Conservation (phyloP, 352 stramenopile species). For the Pythium utonaiense region DNA sequence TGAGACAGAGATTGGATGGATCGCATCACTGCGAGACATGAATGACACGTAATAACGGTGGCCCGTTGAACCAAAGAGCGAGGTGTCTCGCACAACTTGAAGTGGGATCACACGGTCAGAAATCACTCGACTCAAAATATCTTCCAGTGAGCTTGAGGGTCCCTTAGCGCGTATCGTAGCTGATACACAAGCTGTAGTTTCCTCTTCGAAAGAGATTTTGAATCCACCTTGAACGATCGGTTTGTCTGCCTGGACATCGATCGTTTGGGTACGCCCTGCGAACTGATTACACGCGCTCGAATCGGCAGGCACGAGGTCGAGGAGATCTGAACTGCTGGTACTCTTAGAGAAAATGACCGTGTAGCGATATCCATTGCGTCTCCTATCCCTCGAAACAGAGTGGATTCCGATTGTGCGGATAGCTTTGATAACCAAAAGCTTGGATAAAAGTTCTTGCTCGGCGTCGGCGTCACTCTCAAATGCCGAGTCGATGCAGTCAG, state of each 20-base stretch:
- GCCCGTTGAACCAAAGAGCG: slow-evolving; percentile 25
- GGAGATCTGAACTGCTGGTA: slow-evolving; percentile 40
- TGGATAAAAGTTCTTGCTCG: slow-evolving; percentile 36
- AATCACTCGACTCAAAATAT: slow-evolving; percentile 32
- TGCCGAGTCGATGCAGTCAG: slow-evolving; percentile 49
- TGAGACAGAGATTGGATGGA: slow-evolving; percentile 25
- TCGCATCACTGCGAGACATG: slow-evolving; percentile 32
- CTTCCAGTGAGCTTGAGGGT: slow-evolving; percentile 33
- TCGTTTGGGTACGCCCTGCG: slow-evolving; percentile 50
- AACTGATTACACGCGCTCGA: slow-evolving; percentile 32
- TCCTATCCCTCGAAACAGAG: slow-evolving; percentile 18
- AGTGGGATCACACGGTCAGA: slow-evolving; percentile 36
- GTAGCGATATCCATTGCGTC: slow-evolving; percentile 53
- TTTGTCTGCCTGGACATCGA: slow-evolving; percentile 44
- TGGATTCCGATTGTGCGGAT: slow-evolving; percentile 58
- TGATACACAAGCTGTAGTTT: slow-evolving; percentile 36
- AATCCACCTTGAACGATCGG: slow-evolving; percentile 49
- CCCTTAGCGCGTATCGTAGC: slow-evolving; percentile 42
- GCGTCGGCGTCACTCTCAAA: slow-evolving; percentile 36
- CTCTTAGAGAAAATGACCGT: slow-evolving; percentile 34
- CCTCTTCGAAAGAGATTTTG: slow-evolving; percentile 35
- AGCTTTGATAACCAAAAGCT: slow-evolving; percentile 36
- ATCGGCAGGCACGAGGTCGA: slow-evolving; percentile 46
- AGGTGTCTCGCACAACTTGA: slow-evolving; percentile 43
- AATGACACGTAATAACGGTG: slow-evolving; percentile 53